Base-by-base conservation (phyloP, 2,329 filamentous ascomycete species). In the Seiridium unicorne region DNA sequence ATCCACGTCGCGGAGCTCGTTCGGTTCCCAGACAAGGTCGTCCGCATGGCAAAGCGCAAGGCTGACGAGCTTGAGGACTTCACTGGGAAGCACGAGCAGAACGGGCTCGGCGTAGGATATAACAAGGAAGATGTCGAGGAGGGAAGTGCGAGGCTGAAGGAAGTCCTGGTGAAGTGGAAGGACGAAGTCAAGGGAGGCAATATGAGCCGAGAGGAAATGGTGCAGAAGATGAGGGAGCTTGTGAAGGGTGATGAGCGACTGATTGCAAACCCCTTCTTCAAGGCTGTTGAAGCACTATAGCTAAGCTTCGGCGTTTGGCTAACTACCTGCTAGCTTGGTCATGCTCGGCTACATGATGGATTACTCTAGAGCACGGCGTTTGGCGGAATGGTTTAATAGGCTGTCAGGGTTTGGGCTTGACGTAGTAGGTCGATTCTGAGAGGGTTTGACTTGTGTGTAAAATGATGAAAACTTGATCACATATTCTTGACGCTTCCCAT, bases 1-100 rank as follows among this genome's bases (percentile, higher is more conserved):
- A 99, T 99, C 68, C 95, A 99, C 76, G 96, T 99, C 11, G 95
- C 95, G 1, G 95, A 99, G 78, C 84, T 99, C 5, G 95, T 99
- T 26, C 88, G 93, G 49, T 99, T 99, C 78, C 95, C 95, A 0
- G 89, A 92, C 68, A 99, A 99, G 78, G 96, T 99, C 13, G 91
- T 99, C 62, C 92, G 93, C 64, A 99, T 99, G 96, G 95, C 95
- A n/a, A 96, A 96, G 78, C 87, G 95, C 68, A 99, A 99, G 79
- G 95, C 95, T 0, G 95, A 98, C 74, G 96, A 99, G 81, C 83
- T 99, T 42, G 95, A 99, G 74, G 95, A 99, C 73, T 99, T 99
- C 69, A 90, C 91, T 0, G 85, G 85, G 55, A 93, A 93, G 77
- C 87, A 91, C 68, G 88, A 91, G 63, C 81, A 83, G 49, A 75